These are phyloP conservation scores for Cylindrotheca fusiformis DNA, from an alignment of 108 stramenopile genomes.

Conservation along the genomic window DNA sequence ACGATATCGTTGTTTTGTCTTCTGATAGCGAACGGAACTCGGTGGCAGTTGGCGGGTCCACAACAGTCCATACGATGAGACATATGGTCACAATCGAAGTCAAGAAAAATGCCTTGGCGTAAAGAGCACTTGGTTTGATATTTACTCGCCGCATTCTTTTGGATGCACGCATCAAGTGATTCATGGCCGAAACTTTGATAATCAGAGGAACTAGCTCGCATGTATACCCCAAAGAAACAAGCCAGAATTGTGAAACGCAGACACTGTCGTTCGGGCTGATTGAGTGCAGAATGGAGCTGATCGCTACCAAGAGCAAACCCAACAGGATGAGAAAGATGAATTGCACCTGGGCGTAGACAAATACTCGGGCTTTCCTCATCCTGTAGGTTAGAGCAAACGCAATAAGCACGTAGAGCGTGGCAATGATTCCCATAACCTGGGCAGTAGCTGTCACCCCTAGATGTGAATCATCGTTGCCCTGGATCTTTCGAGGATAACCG, in stretches of 20 bases:
- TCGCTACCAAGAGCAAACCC: conserved; percentile 30
- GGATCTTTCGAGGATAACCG: conserved; percentile 13
- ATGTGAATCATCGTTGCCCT: neutral
- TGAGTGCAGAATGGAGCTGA: conserved; percentile 20
- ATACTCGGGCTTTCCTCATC: neutral
- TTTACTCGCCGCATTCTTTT: conserved; percentile 19
- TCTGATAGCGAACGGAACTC: neutral
- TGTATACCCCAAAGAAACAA: conserved; percentile 38
- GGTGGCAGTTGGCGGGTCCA: conserved; percentile 11
- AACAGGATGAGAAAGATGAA: conserved; percentile 29
- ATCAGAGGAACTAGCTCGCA: conserved; percentile 36
- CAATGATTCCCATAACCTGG: conserved; percentile 2
- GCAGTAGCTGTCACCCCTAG: conserved; percentile 3
- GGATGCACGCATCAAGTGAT: conserved; percentile 17
- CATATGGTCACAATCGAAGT: conserved; percentile 16
- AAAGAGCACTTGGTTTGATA: conserved; percentile 13
- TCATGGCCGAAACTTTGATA: conserved; percentile 39
- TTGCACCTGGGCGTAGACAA: conserved; percentile 24
- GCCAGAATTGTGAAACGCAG: conserved; percentile 33
- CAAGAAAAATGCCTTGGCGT: conserved; percentile 1
- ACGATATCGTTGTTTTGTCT: neutral
- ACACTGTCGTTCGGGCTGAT: conserved; percentile 4
- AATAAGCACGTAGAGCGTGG: neutral
- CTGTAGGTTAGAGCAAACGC: neutral
- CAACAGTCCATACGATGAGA: conserved; percentile 14